Base-by-base conservation (phyloP, 495 filamentous ascomycete genomes). In the Penicillium subrubescens region DNA sequence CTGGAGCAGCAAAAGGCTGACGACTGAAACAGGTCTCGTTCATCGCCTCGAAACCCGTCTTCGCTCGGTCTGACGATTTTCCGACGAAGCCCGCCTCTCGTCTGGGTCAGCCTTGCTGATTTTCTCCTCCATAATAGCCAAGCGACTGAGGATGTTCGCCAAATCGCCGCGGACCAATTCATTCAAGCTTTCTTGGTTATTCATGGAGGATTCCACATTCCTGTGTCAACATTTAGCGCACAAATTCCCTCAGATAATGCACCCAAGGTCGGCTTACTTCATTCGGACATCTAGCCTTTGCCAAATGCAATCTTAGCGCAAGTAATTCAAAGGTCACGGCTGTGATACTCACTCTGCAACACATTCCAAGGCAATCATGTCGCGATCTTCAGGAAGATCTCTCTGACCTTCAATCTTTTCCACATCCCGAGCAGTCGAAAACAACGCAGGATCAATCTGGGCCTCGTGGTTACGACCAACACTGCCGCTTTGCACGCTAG, bases 131-230 rank as follows among this genome's bases (percentile, higher is more conserved):
- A 48, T 48, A 48, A 48, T 48, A 48, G 43, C 43, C 17, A 48
- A 48, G 14, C 43, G 43, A 48, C 43, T 48, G 21, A 48, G 43
- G 46, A 51, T 51, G 46, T 51, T 51, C 46, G 46, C 46, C 21
- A 51, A 51, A 51, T 51, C 46, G 11, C 46, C 14, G 46, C 46
- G 46, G 46, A 51, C 46, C 46, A 51, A 2, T 51, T 51, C 46
- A 25, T 51, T 51, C 46, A 51, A 15, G 21, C 46, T 51, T 51
- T 51, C 46, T 51, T 51, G 46, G 46, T 51, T 51, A 51, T 51
- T 51, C 21, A 51, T 51, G 46, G 46, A 51, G 46, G 46, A 51
- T 51, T 51, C 46, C 46, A 51, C 46, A 51, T 51, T 51, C 46
- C 46, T 51, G 17, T 51, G 46, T 51, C 46, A 51, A 51, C 14